Evolutionary conservation across 768 basidiomycete genomes (phyloP), one percentile per base, ranked within the genome.

Genomic region (Trametes punicea): DNA sequence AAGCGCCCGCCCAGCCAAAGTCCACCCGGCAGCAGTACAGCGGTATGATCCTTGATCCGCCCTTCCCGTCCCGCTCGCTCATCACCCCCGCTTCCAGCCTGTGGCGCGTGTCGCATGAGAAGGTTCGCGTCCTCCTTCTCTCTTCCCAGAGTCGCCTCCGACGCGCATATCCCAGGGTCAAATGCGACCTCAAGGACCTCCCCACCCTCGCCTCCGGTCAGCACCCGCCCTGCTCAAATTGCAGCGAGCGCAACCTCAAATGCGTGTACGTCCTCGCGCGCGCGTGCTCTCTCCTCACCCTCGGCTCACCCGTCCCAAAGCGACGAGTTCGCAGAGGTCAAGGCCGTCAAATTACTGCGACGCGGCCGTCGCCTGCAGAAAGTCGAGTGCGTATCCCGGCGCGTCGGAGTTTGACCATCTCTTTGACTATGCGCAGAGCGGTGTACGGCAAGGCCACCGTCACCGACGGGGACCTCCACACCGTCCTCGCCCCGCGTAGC

Each of bases 161-260:
- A 25, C 46, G 11, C 42, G 38, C 47, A 36, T 39, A 20, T 16
- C 8, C 6, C 65, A 93, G 91, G 68, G 94, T 97, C 20, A 90
- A 91, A 51, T 97, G 93, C 68, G 93, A 96, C 76, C 81, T 96
- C 53, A 95, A 96, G 69, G 91, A 95, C 71, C 76, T 87, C 39
- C 79, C 82, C 49, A 72, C 82, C 36, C 72, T 79, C 42, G 69
- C 62, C 75, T 80, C 62, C 30, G 54, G 65, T 4, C 75, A 71
- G 16, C 73, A 65, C 18, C 73, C 77, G 2, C 78, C 83, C 8
- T 97, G 94, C 70, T 89, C 91, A 7, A 96, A 96, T 69, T 97
- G 94, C 72, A 84, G 77, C 64, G 91, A 95, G 69, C 87, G 94
- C 40, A 85, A 84, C 21, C 80, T 93, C 33, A 90, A 91, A 80